phyloP scores from a whole-genome alignment of 257 asterid genomes.

The Jaltomata sinuosa region DNA sequence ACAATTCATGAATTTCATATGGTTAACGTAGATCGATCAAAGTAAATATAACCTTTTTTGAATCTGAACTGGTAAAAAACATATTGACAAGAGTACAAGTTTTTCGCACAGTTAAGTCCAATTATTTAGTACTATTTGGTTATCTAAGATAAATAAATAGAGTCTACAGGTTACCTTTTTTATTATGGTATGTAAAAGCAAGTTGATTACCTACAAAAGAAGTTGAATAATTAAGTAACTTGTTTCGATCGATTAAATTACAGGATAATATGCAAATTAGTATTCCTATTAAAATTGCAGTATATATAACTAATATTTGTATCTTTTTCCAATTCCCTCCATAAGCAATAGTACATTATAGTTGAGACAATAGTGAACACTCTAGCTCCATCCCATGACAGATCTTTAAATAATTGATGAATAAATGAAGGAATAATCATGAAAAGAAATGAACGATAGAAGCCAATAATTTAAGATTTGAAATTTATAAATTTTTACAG shows the following conservation, averaged over 20 bases:
- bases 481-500: accelerated
- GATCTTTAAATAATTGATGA: neutral
- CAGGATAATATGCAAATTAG: neutral
- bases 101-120: neutral
- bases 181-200: neutral
- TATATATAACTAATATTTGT: neutral
- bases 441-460: neutral
- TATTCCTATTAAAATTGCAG: neutral
- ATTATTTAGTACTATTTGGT: neutral
- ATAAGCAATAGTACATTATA: neutral
- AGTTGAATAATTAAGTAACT: neutral
- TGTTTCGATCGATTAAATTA: neutral
- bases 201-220: neutral
- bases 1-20: neutral
- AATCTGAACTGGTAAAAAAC: neutral
- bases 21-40: neutral
- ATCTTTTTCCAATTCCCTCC: neutral
- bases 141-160: neutral
- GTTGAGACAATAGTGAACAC: neutral
- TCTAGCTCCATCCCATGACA: neutral
- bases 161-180: neutral
- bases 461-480: accelerated
- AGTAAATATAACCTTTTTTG: neutral
- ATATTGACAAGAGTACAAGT: neutral
- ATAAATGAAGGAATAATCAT: neutral